Evolutionary conservation across 2,329 filamentous ascomycete genomes (phyloP).

Genomic region (Trichoderma sp.): DNA sequence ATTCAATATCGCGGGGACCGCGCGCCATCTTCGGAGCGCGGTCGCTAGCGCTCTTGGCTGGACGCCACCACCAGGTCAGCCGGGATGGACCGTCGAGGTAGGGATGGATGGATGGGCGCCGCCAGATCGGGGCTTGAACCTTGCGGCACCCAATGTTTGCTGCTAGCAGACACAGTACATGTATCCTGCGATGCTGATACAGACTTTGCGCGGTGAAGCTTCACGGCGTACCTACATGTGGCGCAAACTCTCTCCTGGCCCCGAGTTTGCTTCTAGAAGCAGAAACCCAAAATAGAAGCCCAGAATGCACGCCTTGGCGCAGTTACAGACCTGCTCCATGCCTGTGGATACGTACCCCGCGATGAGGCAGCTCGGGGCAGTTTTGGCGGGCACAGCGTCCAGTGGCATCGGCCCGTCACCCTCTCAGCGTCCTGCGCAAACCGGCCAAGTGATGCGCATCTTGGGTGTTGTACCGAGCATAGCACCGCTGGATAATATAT

Average conservation of each 20-base stretch:
- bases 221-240: not conserved
- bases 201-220: not conserved
- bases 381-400: slow-evolving; percentile 1
- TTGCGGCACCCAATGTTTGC: not conserved
- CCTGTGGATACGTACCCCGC: slow-evolving; percentile 25
- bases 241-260: not conserved
- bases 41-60: slow-evolving; percentile 19
- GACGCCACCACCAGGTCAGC: slow-evolving; percentile 19
- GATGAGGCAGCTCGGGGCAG: slow-evolving; percentile 16
- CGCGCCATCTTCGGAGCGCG: slow-evolving; percentile 20
- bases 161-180: not conserved
- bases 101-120: not conserved
- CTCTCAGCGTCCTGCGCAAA: not conserved
- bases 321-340: slow-evolving; percentile 25
- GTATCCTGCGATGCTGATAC: not conserved
- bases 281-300: not conserved
- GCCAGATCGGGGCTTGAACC: slow-evolving; percentile 21
- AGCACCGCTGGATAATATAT: slow-evolving; percentile 14
- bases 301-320: not conserved
- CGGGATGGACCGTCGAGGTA: slow-evolving; percentile 17
- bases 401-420: slow-evolving; percentile 24
- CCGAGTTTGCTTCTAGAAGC: not conserved
- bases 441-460: slow-evolving; percentile 14
- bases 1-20: slow-evolving; percentile 19
- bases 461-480: slow-evolving; percentile 22